Percentiles rank a stretch among this genome's conserved stretches.
Evolutionary conservation across 202 grass and related monocot species (phyloP).

Genomic region (Carex arenaria): DNA sequence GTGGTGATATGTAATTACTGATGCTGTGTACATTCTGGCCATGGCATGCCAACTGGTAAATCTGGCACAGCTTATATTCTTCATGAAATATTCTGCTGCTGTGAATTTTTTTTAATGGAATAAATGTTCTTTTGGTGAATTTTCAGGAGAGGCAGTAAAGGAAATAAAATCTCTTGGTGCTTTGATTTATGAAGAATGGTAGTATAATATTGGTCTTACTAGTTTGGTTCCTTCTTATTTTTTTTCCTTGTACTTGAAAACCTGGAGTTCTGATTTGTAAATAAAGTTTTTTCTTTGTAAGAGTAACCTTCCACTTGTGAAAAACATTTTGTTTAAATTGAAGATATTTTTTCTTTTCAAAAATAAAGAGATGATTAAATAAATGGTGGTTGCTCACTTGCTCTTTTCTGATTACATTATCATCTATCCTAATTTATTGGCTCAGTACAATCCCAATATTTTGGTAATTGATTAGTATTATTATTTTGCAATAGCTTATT

Average conservation of each 20-base stretch:
- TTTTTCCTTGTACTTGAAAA: not conserved
- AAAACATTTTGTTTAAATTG: not conserved
- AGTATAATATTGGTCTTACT: not conserved
- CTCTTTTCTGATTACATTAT: not conserved
- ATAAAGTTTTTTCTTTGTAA: not conserved
- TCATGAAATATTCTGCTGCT: not conserved
- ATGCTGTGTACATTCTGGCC: not conserved
- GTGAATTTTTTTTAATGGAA: not conserved
- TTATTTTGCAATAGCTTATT: too few species aligned
- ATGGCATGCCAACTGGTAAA: not conserved
- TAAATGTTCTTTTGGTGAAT: not conserved
- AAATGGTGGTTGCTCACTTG: not conserved
- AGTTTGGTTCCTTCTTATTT: not conserved
- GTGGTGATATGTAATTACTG: not conserved
- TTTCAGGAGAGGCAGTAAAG: slow-evolving; percentile 19
- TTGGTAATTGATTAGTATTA: too few species aligned
- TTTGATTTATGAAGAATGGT: not conserved
- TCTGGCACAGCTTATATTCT: not conserved
- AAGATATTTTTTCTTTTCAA: not conserved
- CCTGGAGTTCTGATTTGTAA: not conserved
- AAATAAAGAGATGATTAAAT: not conserved
- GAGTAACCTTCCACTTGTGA: not conserved
- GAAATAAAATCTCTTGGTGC: not conserved
- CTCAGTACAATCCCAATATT: not conserved
- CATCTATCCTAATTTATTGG: not conserved